Evolutionary conservation across 176 grass and related monocot species (phyloP).

Genomic region (Zizania latifolia): DNA sequence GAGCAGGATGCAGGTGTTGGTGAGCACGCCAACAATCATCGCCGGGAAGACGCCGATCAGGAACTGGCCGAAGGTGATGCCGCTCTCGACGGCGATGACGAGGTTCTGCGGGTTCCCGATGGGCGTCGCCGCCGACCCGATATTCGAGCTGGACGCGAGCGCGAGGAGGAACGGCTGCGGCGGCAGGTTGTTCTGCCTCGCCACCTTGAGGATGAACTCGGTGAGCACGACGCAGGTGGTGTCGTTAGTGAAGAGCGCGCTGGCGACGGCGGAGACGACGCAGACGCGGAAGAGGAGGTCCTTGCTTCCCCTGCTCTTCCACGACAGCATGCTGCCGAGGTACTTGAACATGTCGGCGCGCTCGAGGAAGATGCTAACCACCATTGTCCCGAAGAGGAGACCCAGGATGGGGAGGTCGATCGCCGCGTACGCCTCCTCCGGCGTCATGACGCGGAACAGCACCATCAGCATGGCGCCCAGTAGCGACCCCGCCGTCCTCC

Average conservation of each 20-base stretch:
- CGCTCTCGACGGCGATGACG: slow-evolving; percentile 78
- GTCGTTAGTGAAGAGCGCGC: slow-evolving; percentile 95
- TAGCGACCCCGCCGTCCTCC: slow-evolving; percentile 81
- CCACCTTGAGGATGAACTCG: slow-evolving; percentile 95
- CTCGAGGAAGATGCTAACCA: slow-evolving; percentile 84
- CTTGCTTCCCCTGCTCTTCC: slow-evolving; percentile 80
- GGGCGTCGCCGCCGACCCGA: slow-evolving; percentile 74
- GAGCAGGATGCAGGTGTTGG: slow-evolving; percentile 64
- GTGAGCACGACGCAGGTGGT: slow-evolving; percentile 98
- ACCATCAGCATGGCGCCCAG: slow-evolving; percentile 95
- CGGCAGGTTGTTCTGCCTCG: slow-evolving; percentile 84
- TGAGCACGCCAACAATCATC: slow-evolving; percentile 61
- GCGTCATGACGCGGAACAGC: slow-evolving; percentile 67
- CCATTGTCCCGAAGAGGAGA: slow-evolving; percentile 97
- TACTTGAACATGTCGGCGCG: slow-evolving; percentile 94
- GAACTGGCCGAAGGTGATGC: slow-evolving; percentile 75
- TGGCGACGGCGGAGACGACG: slow-evolving; percentile 76
- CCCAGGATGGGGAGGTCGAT: slow-evolving; percentile 94
- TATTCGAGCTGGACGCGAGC: slow-evolving; percentile 86
- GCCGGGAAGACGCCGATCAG: slow-evolving; percentile 69
- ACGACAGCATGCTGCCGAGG: slow-evolving; percentile 70
- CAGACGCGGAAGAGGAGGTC: slow-evolving; percentile 89
- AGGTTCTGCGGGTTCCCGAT: slow-evolving; percentile 99
- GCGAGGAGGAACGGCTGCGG: slow-evolving; percentile 93
- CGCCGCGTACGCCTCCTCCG: slow-evolving; percentile 64